Evolutionary conservation across 176 grass and related monocot species (phyloP).

Genomic region (Triticum dicoccoides): DNA sequence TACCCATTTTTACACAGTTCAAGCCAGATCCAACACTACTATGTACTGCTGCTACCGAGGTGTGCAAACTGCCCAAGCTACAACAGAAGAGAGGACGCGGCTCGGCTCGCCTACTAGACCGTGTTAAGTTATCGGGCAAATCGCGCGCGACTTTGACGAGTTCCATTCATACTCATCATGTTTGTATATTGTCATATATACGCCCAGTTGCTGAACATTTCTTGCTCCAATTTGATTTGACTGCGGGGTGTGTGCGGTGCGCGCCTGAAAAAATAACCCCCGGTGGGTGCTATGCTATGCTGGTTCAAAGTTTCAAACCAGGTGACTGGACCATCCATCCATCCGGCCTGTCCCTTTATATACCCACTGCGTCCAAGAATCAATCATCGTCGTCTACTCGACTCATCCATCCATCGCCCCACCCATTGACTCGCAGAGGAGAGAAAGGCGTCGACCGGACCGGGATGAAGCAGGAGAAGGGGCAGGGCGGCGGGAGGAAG

Average conservation of each 20-base stretch:
- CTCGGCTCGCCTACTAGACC: not conserved
- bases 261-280: conserved; percentile 5
- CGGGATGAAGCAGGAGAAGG: not conserved
- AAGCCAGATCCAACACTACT: not conserved
- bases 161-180: not conserved
- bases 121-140: not conserved
- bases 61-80: not conserved
- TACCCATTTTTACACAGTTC: not conserved
- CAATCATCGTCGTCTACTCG: conserved; percentile 19
- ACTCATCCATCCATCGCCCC: not conserved
- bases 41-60: not conserved
- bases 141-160: conserved; percentile 19
- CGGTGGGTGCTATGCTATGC: not conserved
- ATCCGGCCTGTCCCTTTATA: conserved; percentile 5
- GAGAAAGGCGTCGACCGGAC: too few species aligned
- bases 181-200: not conserved
- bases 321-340: not conserved
- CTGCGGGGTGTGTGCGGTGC: not conserved
- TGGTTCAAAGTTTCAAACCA: conserved; percentile 22
- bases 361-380: not conserved
- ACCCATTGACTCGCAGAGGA: conserved; percentile 17
- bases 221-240: conserved; percentile 14
- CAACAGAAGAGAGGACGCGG: not conserved
- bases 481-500: conserved; percentile 7
- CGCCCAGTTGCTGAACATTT: conserved; percentile 5